Evolutionary conservation across 1,284 basidiomycete species (phyloP), one percentile per base, ranked within the genome.

Genomic region (Puccinia brachypodii): DNA sequence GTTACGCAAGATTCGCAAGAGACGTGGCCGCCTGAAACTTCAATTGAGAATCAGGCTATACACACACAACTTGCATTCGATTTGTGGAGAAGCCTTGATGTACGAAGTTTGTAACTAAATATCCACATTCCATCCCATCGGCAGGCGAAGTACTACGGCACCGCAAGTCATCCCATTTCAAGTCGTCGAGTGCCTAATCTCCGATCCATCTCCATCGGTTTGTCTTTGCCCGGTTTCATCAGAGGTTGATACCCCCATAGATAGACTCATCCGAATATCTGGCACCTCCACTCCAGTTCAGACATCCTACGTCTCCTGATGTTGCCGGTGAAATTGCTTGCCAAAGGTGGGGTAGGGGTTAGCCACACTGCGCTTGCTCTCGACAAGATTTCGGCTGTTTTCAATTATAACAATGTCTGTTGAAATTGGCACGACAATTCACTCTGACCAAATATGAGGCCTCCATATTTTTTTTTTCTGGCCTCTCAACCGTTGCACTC

Each of bases 161-260:
- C 36, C 62, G 62, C 62, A 64, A 64, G 62, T 64, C 62, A 64
- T 64, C 53, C n/a, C n/a, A n/a, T 50, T 7, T 62, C 36, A 36
- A 62, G 62, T 22, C 2, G 36, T 38, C 62, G 33, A 64, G 22
- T 40, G 36, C 40, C 62, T 64, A 64, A 64, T 64, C 14, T n/a
- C 62, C 62, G 62, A 31, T 64, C 62, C 62, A 64, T 64, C 62
- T 64, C 62, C 62, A 64, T 64, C 36, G 31, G 14, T n/a, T n/a
- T n/a, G 25, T 36, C 16, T 8, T 36, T 64, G 33, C 36, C 62
- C 62, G 16, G 62, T 64, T 64, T 64, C 62, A 64, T 64, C 62
- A 64, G 33, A 36, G 28, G 31, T 62, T 62, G 13, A 36, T 33
- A 62, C 50, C 4, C 14, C n/a, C 33, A 64, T 64, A 64, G 62